Evolutionary conservation across 2,329 filamentous ascomycete genomes (phyloP).

Genomic region (Talaromyces pinophilus): DNA sequence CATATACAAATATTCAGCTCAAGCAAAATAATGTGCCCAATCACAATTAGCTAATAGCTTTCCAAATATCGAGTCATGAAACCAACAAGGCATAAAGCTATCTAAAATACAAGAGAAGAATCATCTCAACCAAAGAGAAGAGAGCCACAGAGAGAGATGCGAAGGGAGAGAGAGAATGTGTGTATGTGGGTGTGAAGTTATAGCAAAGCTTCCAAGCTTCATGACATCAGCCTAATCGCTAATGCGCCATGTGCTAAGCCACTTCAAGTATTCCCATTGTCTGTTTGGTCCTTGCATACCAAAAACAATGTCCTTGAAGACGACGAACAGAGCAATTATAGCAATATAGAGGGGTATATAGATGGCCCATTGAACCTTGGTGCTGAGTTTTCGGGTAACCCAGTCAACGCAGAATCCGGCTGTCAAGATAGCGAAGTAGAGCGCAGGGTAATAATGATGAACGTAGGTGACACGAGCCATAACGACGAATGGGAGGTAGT

Average conservation of each 20-base stretch:
- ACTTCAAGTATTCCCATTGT: slow-evolving; percentile 90
- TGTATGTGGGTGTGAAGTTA: background rate
- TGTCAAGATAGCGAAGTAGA: slow-evolving; percentile 93
- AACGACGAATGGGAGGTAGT: slow-evolving; percentile 92
- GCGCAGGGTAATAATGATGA: slow-evolving; percentile 97
- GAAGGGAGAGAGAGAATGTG: background rate
- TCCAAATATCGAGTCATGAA: slow-evolving; percentile 12
- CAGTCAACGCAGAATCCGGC: slow-evolving; percentile 89
- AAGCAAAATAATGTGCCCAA: background rate
- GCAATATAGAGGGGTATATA: slow-evolving; percentile 73
- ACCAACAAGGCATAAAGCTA: slow-evolving; percentile 7
- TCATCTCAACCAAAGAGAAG: background rate
- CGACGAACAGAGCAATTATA: slow-evolving; percentile 79
- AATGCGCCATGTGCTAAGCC: slow-evolving; percentile 86
- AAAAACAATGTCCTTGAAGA: slow-evolving; percentile 93
- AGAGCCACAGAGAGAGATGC: background rate
- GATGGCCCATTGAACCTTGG: slow-evolving; percentile 64
- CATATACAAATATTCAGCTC: background rate
- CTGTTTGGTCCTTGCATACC: slow-evolving; percentile 85
- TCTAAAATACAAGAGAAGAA: slow-evolving; percentile 13
- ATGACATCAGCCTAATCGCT: slow-evolving; percentile 55
- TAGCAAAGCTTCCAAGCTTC: background rate
- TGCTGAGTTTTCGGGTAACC: slow-evolving; percentile 68
- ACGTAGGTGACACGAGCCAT: slow-evolving; percentile 99
- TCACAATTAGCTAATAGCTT: slow-evolving; percentile 6